phyloP scores from a whole-genome alignment of 2,329 filamentous ascomycete species.

The Diplodia mutila region DNA sequence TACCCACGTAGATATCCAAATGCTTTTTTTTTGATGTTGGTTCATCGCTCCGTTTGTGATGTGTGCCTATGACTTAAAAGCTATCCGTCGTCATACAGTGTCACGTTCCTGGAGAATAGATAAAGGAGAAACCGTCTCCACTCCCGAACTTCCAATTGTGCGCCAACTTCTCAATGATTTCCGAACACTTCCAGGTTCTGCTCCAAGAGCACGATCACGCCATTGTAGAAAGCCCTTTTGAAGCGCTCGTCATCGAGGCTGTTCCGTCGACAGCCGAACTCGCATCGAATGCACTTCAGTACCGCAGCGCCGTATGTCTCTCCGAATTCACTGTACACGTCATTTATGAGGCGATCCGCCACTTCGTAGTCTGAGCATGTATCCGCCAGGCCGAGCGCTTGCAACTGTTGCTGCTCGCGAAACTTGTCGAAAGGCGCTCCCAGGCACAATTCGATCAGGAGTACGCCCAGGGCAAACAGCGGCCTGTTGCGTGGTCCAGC shows the following conservation, averaged over 20 bases:
- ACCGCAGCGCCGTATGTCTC: constrained; percentile 38
- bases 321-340: constrained; percentile 36
- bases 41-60: too few relatives aligned
- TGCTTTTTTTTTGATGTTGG: too few relatives aligned
- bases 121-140: too few relatives aligned
- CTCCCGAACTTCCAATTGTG: too few relatives aligned
- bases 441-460: constrained; percentile 43
- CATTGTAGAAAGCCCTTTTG: constrained; percentile 37
- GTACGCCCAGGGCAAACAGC: constrained; percentile 39
- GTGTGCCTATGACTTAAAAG: too few relatives aligned
- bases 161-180: background rate
- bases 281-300: constrained; percentile 38
- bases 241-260: constrained; percentile 37
- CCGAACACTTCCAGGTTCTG: constrained; percentile 33
- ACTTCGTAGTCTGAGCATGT: constrained; percentile 29
- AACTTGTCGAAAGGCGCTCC: constrained; percentile 33
- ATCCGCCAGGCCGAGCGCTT: constrained; percentile 13
- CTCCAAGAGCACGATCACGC: constrained; percentile 37
- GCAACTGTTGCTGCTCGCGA: constrained; percentile 27
- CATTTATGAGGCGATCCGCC: constrained; percentile 34
- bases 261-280: constrained; percentile 34
- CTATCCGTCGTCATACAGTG: too few relatives aligned
- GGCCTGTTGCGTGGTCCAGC: constrained; percentile 32
- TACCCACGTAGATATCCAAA: too few relatives aligned
- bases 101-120: too few relatives aligned